Evolutionary conservation across 139 green algal genomes (phyloP).

Genomic region (Micractinium conductrix): DNA sequence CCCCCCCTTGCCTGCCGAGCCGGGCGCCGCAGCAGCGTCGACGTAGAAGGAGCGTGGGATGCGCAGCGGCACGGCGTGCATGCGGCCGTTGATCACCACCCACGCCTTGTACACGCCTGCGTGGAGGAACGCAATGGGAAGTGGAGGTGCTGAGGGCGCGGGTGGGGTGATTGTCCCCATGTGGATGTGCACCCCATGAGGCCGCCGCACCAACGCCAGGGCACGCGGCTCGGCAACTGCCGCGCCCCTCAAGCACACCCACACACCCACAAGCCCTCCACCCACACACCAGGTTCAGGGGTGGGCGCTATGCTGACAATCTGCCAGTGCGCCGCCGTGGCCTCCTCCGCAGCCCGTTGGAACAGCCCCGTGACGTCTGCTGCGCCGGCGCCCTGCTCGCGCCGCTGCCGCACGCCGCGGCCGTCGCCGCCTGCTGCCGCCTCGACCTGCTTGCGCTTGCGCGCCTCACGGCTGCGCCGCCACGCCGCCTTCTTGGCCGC

Average conservation of each 20-base stretch:
- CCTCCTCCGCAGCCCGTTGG: conserved; percentile 55
- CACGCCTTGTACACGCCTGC: conserved; percentile 58
- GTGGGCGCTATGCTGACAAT: conserved; percentile 80
- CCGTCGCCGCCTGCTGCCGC: not conserved
- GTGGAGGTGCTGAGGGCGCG: not conserved
- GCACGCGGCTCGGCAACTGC: too few relatives aligned
- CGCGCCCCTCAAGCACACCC: not conserved
- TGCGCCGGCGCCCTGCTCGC: conserved; percentile 16
- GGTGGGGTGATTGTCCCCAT: not conserved
- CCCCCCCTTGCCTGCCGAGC: conserved; percentile 23
- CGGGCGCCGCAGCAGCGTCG: conserved; percentile 47
- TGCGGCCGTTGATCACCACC: conserved; percentile 61
- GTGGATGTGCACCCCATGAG: not conserved
- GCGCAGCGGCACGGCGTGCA: conserved; percentile 69
- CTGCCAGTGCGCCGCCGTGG: conserved; percentile 74
- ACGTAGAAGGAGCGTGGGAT: conserved; percentile 76
- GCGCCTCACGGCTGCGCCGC: conserved; percentile 50
- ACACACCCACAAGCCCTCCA: not conserved
- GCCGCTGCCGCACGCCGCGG: not conserved
- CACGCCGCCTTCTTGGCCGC: conserved; percentile 81
- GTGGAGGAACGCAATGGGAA: not conserved
- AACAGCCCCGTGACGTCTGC: conserved; percentile 63
- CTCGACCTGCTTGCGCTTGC: conserved; percentile 58
- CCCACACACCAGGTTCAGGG: conserved; percentile 38
- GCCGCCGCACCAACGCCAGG: too few relatives aligned